A percentile compares a stretch with the other conserved stretches of the same genome.
Evolutionary conservation across 345 rosid genomes (phyloP).

Genomic region (Combretum micranthum): DNA sequence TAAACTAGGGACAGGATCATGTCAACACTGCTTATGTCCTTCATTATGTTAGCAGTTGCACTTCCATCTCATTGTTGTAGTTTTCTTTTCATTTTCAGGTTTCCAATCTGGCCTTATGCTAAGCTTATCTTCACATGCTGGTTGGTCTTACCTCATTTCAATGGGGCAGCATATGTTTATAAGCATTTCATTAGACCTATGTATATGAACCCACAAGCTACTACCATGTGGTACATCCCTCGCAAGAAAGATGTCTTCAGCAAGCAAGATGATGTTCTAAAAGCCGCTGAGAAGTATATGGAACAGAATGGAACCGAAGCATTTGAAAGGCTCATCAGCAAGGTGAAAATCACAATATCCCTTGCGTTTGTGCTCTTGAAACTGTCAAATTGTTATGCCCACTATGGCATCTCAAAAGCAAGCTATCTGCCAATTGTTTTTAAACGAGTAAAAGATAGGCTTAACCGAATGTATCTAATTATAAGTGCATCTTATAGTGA

Average conservation of each 20-base stretch:
- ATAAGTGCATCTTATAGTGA: too few relatives aligned
- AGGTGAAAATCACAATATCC: constrained; percentile 19
- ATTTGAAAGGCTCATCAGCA: constrained; percentile 44
- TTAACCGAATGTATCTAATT: too few relatives aligned
- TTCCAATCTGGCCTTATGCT: constrained; percentile 64
- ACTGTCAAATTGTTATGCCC: not conserved
- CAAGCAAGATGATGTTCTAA: constrained; percentile 55
- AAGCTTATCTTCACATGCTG: constrained; percentile 68
- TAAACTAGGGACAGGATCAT: too few relatives aligned
- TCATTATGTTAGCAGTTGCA: too few relatives aligned
- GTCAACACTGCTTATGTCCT: too few relatives aligned
- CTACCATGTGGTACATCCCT: constrained; percentile 75
- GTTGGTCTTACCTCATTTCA: constrained; percentile 83
- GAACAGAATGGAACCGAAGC: constrained; percentile 50
- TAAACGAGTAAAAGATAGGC: too few relatives aligned
- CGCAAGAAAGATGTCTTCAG: constrained; percentile 43
- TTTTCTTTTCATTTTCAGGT: too few relatives aligned
- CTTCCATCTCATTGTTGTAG: too few relatives aligned
- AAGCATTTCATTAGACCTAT: constrained; percentile 62
- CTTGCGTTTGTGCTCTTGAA: not conserved
- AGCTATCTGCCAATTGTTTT: too few relatives aligned
- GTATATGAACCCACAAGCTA: constrained; percentile 48
- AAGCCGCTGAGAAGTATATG: constrained; percentile 69
- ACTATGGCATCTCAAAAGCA: not conserved
- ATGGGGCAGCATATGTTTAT: constrained; percentile 76